phyloP scores from a whole-genome alignment of 257 asterid genomes.

The Solanum corneliomulleri region DNA sequence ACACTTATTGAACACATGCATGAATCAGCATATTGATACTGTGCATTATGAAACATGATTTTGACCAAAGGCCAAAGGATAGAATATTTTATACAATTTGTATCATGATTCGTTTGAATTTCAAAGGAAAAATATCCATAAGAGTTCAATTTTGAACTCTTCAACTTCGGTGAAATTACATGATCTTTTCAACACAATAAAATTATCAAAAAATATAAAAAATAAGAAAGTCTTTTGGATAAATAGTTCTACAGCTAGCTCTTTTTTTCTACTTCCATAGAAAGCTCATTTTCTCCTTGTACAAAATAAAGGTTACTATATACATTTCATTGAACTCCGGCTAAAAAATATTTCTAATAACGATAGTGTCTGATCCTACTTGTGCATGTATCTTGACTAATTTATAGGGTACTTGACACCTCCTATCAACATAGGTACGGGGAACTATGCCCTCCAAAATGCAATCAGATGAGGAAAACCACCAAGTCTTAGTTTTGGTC shows the following conservation, averaged over 20 bases:
- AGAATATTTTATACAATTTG: background rate
- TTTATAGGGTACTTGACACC: background rate
- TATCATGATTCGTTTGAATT: background rate
- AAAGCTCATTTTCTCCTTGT: background rate
- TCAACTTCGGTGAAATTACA: background rate
- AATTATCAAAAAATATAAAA: background rate
- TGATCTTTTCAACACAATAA: background rate
- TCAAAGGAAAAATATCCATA: background rate
- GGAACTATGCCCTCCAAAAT: background rate
- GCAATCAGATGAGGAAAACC: background rate
- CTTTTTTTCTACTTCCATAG: background rate
- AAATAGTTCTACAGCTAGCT: background rate
- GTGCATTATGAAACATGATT: background rate
- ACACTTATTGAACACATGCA: background rate
- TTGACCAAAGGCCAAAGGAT: background rate
- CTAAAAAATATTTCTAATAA: background rate
- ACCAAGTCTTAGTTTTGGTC: background rate
- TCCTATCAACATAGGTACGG: background rate
- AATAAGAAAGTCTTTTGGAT: background rate
- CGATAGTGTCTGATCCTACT: background rate
- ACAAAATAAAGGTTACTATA: background rate
- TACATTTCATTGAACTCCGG: background rate
- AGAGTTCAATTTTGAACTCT: background rate
- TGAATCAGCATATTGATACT: background rate
- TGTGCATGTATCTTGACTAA: background rate